phyloP scores from a whole-genome alignment of 2,329 filamentous ascomycete genomes.

The Fusarium sp. region DNA sequence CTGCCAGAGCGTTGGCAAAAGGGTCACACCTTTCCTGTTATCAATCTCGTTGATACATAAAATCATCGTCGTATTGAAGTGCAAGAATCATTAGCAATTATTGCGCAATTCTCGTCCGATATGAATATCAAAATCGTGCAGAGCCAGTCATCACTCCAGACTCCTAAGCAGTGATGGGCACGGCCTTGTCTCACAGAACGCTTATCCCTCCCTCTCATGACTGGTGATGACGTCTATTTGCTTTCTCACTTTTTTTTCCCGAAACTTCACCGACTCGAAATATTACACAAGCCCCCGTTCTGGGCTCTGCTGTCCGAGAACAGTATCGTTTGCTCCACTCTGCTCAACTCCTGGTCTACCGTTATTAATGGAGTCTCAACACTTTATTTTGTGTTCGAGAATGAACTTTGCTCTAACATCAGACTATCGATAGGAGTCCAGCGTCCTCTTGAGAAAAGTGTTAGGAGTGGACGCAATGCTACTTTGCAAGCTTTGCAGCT shows the following conservation, averaged over 20 bases:
- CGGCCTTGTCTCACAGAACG: constrained; percentile 27
- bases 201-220: constrained; percentile 10
- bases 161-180: background rate
- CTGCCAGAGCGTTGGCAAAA: constrained; percentile 21
- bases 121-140: background rate
- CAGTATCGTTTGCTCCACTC: constrained; percentile 10
- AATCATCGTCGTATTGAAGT: background rate
- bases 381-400: background rate
- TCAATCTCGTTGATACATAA: constrained; percentile 35
- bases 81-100: background rate
- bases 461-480: constrained; percentile 1
- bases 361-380: background rate
- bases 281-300: constrained; percentile 26
- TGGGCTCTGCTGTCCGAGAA: background rate
- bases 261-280: constrained; percentile 44
- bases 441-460: background rate
- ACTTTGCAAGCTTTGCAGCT: constrained; percentile 13
- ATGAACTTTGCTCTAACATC: background rate
- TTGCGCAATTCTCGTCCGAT: background rate
- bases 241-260: constrained; percentile 35
- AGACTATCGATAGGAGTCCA: background rate
- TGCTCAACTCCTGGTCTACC: background rate
- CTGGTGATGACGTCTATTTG: constrained; percentile 31
- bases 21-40: constrained; percentile 29
- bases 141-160: background rate